These are phyloP conservation scores for Rhodotorula glutinis DNA, from an alignment of 1,284 basidiomycete species.

Conservation along the genomic window DNA sequence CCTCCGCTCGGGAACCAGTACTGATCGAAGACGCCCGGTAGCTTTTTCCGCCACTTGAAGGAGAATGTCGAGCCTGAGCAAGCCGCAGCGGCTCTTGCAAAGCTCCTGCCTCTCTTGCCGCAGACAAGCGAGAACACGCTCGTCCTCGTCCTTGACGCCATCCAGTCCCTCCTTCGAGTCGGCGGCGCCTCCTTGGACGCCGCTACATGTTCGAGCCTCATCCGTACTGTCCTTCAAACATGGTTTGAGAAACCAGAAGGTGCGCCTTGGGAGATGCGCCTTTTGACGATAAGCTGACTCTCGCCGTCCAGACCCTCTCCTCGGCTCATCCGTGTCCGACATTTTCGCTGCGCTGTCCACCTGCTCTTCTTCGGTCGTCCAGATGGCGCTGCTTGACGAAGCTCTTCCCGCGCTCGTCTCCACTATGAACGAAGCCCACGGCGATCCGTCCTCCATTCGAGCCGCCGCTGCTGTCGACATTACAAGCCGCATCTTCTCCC, in stretches of 20 bases:
- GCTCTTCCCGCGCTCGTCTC: slow-evolving; percentile 68
- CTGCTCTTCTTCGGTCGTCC: slow-evolving; percentile 60
- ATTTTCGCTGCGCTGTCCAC: slow-evolving; percentile 69
- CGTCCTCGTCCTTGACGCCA: slow-evolving; percentile 81
- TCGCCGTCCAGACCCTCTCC: slow-evolving; percentile 68
- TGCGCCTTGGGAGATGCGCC: slow-evolving; percentile 42
- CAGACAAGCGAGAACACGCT: slow-evolving; percentile 81
- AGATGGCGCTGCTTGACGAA: slow-evolving; percentile 67
- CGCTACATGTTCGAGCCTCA: slow-evolving; percentile 62
- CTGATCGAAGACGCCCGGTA: slow-evolving; percentile 11
- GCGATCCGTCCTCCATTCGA: slow-evolving; percentile 32
- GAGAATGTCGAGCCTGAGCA: slow-evolving; percentile 60
- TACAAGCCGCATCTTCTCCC: slow-evolving; percentile 64
- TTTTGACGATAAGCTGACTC: neutral
- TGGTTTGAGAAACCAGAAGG: slow-evolving; percentile 83
- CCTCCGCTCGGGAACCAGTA: neutral
- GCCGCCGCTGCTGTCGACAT: slow-evolving; percentile 74
- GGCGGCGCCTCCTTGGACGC: slow-evolving; percentile 70
- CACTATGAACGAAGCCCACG: slow-evolving; percentile 58
- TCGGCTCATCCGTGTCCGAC: slow-evolving; percentile 79
- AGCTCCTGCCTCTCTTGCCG: slow-evolving; percentile 77
- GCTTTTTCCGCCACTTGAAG: slow-evolving; percentile 54
- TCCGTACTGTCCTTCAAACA: slow-evolving; percentile 65
- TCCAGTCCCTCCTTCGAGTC: slow-evolving; percentile 49
- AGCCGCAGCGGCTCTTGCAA: slow-evolving; percentile 71